A percentile compares a stretch with the other conserved stretches of the same genome.
These are phyloP conservation scores for Vigna angularis DNA, from an alignment of 306 rosid genomes.

Conservation along the genomic window DNA sequence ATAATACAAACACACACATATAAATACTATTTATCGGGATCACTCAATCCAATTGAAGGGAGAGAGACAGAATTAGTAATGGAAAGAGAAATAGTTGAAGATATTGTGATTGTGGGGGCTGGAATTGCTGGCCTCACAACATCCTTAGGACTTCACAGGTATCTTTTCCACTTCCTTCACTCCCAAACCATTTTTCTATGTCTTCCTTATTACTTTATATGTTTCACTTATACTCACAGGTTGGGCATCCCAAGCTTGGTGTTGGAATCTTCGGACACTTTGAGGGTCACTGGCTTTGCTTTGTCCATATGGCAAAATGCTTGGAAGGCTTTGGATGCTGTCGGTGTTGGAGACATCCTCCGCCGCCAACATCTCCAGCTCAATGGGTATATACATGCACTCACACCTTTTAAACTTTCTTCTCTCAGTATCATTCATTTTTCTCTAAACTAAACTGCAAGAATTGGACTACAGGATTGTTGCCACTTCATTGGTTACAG, in stretches of 20 bases:
- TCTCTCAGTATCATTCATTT: background rate
- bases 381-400: slow-evolving; percentile 54
- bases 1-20: no score
- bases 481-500: slow-evolving; percentile 55
- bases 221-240: slow-evolving; percentile 32
- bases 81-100: slow-evolving; percentile 12
- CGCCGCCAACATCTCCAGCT: slow-evolving; percentile 57
- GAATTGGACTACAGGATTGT: slow-evolving; percentile 53
- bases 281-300: slow-evolving; percentile 75
- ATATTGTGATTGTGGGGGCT: slow-evolving; percentile 83
- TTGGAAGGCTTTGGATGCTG: slow-evolving; percentile 83
- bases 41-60: no score
- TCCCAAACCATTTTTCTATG: no score
- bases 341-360: slow-evolving; percentile 64
- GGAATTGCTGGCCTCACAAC: slow-evolving; percentile 84
- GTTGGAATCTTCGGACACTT: slow-evolving; percentile 63
- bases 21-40: no score
- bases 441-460: background rate
- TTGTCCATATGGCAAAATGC: slow-evolving; percentile 68
- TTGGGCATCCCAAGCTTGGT: slow-evolving; percentile 71
- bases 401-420: background rate
- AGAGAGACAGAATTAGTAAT: background rate
- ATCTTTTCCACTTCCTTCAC: no score
- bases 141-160: slow-evolving; percentile 66
- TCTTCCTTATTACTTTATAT: no score